Evolutionary conservation across 352 stramenopile genomes (phyloP), one percentile per base, ranked within the genome.

Genomic region (Phytophthora quininea): DNA sequence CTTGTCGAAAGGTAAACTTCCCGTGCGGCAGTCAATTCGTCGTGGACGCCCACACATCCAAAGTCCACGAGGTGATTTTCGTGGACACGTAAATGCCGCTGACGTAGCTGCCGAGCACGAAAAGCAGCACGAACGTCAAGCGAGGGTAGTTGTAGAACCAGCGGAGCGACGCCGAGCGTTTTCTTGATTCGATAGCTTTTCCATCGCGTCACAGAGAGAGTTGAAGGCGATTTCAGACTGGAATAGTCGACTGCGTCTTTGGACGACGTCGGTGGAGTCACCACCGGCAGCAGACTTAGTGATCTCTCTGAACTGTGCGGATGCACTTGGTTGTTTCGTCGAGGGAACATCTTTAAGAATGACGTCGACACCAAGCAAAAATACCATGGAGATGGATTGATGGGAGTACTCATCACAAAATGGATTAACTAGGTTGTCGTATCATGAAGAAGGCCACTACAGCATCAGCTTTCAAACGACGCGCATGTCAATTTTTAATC

Each of bases 401-500:
- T 43, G 35, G 5, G 60, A 82, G 75, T 84, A 90, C 82, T 90
- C 82, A 90, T 88, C 69, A 74, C 19, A 46, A 71, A 80, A 91
- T 91, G 82, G 82, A 91, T 88, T 86, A 88, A 84, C 76, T 86
- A 87, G 79, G 59, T 89, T 89, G 78, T 88, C 80, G 79, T 89
- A 87, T 91, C 82, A 91, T 86, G 14, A 91, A 77, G 70, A 68
- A 67, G 66, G 54, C 64, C 64, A 76, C 72, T 77, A 76, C 65
- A 80, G 62, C 49, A 65, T 24, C 19, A 24, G 0, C 19, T 24
- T 24, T 24, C 19, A 24, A 24, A 24, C 19, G 19, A 24, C 19
- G 19, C 19, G 19, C 19, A 24, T 24, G 19, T 24, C 19, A 24
- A 24, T 24, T 24, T 24, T 24, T 24, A 24, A 24, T 24, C 19